These are phyloP conservation scores for Colletotrichum sublineola DNA, from an alignment of 2,329 filamentous ascomycete species.

Conservation along the genomic window DNA sequence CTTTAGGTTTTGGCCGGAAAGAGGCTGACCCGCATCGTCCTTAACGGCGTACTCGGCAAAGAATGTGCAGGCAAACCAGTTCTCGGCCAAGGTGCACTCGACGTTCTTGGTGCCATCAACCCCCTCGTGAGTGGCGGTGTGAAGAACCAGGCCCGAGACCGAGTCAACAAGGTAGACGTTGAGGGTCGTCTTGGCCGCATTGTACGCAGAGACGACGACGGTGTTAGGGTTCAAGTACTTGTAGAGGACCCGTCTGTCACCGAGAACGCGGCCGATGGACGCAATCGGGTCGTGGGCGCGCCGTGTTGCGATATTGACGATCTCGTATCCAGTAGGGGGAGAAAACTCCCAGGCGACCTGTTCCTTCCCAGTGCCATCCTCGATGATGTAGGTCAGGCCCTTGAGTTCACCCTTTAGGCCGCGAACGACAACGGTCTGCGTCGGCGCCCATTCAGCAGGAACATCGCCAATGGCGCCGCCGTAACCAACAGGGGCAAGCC, in stretches of 20 bases:
- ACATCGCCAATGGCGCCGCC: constrained; percentile 64
- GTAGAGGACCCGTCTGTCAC: constrained; percentile 93
- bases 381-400: constrained; percentile 65
- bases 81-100: constrained; percentile 86
- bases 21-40: constrained; percentile 56
- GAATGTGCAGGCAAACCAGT: constrained; percentile 94
- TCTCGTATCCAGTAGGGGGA: constrained; percentile 73
- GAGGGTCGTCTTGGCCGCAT: constrained; percentile 70
- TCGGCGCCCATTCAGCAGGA: constrained; percentile 60
- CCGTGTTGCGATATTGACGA: constrained; percentile 76
- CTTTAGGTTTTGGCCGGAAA: constrained; percentile 70
- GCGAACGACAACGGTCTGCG: constrained; percentile 68
- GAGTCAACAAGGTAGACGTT: constrained; percentile 87
- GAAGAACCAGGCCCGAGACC: constrained; percentile 84
- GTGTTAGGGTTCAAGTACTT: constrained; percentile 96
- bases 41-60: constrained; percentile 71
- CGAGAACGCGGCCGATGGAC: constrained; percentile 93
- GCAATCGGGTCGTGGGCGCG: constrained; percentile 88
- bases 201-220: constrained; percentile 78
- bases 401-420: constrained; percentile 63
- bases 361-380: constrained; percentile 57
- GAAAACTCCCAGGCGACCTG: constrained; percentile 80
- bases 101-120: constrained; percentile 82
- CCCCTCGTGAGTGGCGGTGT: constrained; percentile 77
- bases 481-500: constrained; percentile 66